A percentile compares a stretch with the other conserved stretches of the same genome.
Evolutionary conservation across 352 stramenopile genomes (phyloP).

Genomic region (Phytophthora capsici): DNA sequence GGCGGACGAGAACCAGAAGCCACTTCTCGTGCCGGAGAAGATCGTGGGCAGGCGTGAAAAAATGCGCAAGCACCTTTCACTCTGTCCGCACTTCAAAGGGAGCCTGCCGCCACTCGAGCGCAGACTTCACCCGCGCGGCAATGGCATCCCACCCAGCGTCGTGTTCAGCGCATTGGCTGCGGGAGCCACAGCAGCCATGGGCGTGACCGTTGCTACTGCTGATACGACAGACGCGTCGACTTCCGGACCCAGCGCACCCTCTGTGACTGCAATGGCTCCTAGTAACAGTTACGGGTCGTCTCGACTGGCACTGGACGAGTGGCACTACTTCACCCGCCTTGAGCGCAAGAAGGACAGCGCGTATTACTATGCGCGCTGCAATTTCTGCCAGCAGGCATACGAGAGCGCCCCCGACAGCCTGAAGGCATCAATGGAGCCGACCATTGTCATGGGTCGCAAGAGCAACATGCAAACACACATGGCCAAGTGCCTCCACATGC

Average conservation of each 20-base stretch:
- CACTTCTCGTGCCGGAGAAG: slow-evolving; percentile 60
- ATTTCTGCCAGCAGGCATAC: slow-evolving; percentile 80
- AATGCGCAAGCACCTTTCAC: slow-evolving; percentile 74
- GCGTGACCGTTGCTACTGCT: neutral
- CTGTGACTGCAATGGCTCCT: neutral
- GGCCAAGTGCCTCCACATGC: slow-evolving; percentile 77
- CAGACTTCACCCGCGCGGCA: slow-evolving; percentile 27
- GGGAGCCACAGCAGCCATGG: neutral
- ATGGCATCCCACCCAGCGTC: slow-evolving; percentile 25
- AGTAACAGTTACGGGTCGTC: slow-evolving; percentile 32
- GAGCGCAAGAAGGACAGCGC: slow-evolving; percentile 76
- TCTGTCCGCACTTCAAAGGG: slow-evolving; percentile 72
- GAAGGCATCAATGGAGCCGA: slow-evolving; percentile 56
- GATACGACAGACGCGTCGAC: neutral
- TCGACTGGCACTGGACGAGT: slow-evolving; percentile 71
- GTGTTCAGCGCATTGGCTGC: slow-evolving; percentile 24
- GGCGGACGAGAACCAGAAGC: slow-evolving; percentile 59
- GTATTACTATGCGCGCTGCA: slow-evolving; percentile 82
- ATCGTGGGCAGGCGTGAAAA: slow-evolving; percentile 80
- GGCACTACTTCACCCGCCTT: slow-evolving; percentile 80
- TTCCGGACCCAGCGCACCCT: neutral
- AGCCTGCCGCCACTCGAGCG: slow-evolving; percentile 63
- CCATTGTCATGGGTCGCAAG: slow-evolving; percentile 75
- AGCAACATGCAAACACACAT: slow-evolving; percentile 88
- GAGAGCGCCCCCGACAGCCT: slow-evolving; percentile 56